Conservation (phyloP, 768 basidiomycete species). For the Arthromyces matolae region DNA sequence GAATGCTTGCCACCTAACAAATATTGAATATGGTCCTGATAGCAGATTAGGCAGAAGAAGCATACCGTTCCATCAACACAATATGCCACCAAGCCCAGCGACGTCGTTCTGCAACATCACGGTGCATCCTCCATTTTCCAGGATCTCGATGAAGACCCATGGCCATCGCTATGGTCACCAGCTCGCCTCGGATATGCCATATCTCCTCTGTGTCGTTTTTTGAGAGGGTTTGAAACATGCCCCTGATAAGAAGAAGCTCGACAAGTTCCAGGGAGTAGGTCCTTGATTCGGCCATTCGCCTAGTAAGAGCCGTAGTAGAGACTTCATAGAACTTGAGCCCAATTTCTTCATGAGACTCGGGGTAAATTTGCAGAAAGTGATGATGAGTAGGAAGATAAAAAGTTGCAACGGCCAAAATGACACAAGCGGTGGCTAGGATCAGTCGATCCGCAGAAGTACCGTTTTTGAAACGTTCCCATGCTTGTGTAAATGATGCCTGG, state of each 20-base stretch:
- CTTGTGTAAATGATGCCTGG: slow-evolving; percentile 51
- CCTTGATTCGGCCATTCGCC: slow-evolving; percentile 57
- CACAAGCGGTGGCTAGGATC: slow-evolving; percentile 67
- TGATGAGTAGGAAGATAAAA: slow-evolving; percentile 70
- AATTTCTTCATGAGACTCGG: slow-evolving; percentile 55
- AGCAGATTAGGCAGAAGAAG: slow-evolving; percentile 6
- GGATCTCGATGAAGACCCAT: slow-evolving; percentile 88
- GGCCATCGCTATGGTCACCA: slow-evolving; percentile 71
- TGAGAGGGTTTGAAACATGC: slow-evolving; percentile 67
- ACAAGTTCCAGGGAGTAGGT: slow-evolving; percentile 69
- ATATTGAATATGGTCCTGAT: slow-evolving; percentile 4
- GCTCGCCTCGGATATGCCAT: slow-evolving; percentile 71
- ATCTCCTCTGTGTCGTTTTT: slow-evolving; percentile 80
- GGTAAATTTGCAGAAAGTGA: slow-evolving; percentile 49
- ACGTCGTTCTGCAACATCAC: slow-evolving; percentile 68
- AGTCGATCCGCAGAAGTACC: slow-evolving; percentile 64
- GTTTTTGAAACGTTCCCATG: slow-evolving; percentile 74
- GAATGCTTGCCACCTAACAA: slow-evolving; percentile 77
- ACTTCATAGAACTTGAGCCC: slow-evolving; percentile 67
- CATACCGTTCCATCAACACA: slow-evolving; percentile 71
- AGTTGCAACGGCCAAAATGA: slow-evolving; percentile 69
- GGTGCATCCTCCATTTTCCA: slow-evolving; percentile 69
- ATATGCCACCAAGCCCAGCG: slow-evolving; percentile 94
- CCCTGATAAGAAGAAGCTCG: slow-evolving; percentile 66
- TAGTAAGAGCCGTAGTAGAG: slow-evolving; percentile 58